Evolutionary conservation across 116 monocot species (phyloP).

Genomic region (Posidonia oceanica): DNA sequence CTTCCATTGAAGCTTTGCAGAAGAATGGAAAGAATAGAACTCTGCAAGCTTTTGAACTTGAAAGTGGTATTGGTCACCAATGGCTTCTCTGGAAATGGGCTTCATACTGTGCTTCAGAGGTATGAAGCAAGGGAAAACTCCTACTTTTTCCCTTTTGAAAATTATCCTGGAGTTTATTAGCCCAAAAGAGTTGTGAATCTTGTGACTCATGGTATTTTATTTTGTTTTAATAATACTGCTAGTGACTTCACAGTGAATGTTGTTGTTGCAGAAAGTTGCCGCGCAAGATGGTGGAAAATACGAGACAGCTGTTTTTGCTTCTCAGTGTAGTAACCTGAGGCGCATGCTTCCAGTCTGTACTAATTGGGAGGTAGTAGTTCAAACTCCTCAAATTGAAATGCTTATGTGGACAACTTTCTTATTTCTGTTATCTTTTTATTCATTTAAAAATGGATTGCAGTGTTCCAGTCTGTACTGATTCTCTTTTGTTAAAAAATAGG

Average conservation of each 20-base stretch:
- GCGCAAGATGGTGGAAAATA: conserved; percentile 86
- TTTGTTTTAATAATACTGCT: background rate
- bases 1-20: conserved; percentile 61
- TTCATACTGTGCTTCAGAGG: conserved; percentile 85
- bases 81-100: conserved; percentile 95
- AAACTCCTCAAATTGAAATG: background rate
- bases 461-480: too few relatives aligned
- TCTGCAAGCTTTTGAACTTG: conserved; percentile 89
- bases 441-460: too few relatives aligned
- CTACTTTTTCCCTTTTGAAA: background rate
- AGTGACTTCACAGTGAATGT: background rate
- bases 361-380: conserved; percentile 89
- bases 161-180: background rate
- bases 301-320: conserved; percentile 90
- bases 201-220: background rate
- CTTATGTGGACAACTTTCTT: background rate
- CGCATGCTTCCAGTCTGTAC: conserved; percentile 72
- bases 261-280: conserved; percentile 74
- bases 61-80: conserved; percentile 78
- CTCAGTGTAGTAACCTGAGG: conserved; percentile 88
- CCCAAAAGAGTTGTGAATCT: too few relatives aligned
- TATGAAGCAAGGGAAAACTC: conserved; percentile 5
- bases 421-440: background rate
- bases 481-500: too few relatives aligned
- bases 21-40: conserved; percentile 69